Conservation (phyloP, 2,329 filamentous ascomycete genomes). For the Xylariales sp. region DNA sequence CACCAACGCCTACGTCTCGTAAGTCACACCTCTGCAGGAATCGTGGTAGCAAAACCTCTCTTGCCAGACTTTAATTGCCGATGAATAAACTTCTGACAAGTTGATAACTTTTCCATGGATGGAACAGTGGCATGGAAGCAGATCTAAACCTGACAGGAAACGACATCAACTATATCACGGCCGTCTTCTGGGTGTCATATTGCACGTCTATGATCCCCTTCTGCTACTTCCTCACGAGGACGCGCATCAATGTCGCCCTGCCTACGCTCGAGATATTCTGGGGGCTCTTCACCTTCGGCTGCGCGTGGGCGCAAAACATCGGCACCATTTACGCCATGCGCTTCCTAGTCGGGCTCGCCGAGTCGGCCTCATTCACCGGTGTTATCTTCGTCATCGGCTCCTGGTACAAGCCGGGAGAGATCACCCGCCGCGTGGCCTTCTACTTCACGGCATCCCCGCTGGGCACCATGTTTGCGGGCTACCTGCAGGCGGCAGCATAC, state of each 20-base stretch:
- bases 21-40: slow-evolving; percentile 5
- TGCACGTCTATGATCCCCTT: slow-evolving; percentile 35
- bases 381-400: slow-evolving; percentile 29
- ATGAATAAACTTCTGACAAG: neutral
- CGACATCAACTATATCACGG: slow-evolving; percentile 26
- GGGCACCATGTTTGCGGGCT: slow-evolving; percentile 46
- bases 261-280: slow-evolving; percentile 25
- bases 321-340: slow-evolving; percentile 29
- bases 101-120: neutral
- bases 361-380: slow-evolving; percentile 22
- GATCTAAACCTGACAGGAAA: slow-evolving; percentile 27
- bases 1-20: slow-evolving; percentile 33
- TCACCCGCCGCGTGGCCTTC: slow-evolving; percentile 42
- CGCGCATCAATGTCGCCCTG: slow-evolving; percentile 29
- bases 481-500: slow-evolving; percentile 50
- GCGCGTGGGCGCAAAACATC: slow-evolving; percentile 25
- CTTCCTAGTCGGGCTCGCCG: slow-evolving; percentile 29
- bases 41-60: too few relatives aligned
- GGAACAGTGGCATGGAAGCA: slow-evolving; percentile 30
- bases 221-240: slow-evolving; percentile 30
- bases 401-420: slow-evolving; percentile 29
- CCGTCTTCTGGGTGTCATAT: slow-evolving; percentile 31
- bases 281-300: slow-evolving; percentile 23
- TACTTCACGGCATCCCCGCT: slow-evolving; percentile 47
- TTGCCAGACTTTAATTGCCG: neutral